Evolutionary conservation across 768 basidiomycete genomes (phyloP), one percentile per base, ranked within the genome.

Genomic region (Psilocybe azurescens): DNA sequence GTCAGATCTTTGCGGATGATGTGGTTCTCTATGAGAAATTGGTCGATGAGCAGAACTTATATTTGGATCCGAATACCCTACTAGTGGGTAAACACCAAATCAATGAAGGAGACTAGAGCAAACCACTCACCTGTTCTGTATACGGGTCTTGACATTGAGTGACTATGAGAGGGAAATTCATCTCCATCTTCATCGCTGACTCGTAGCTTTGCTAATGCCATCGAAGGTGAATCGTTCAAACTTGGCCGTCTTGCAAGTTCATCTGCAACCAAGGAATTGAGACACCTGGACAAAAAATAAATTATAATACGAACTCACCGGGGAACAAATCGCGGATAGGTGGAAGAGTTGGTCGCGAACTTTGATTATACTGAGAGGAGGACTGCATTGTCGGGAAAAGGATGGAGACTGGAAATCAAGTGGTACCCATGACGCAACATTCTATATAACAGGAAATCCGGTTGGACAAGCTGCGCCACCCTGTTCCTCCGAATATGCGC

Each of bases 311-410:
- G 48, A 49, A 38, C 68, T 38, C 32, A 88, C 90, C 84, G 79
- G 83, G 77, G 70, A 91, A 87, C 61, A 91, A 75, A 73, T 89
- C 87, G 53, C 88, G 86, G 58, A 91, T 90, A 51, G 89, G 82
- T 44, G 90, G 90, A 61, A 91, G 86, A 14, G 85, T 88, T 57
- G 87, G 87, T 48, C 88, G 83, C 36, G 62, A 36, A 59, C 62
- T 55, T 53, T 60, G 39, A 62, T 69, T 73, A 66, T 73, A 70
- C 63, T 73, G 70, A 52, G 74, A 64, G 59, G 70, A 63, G 61
- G 70, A 68, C 58, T 70, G 64, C 74, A 76, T 75, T 58, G 29
- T 51, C 53, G 47, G 59, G 48, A 44, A 62, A 52, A 41, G 20
- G 47, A 54, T 46, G 36, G 38, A 53, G 20, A n/a, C 14, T 44